Evolutionary conservation across 441 rosid species (phyloP).

Genomic region (Pelargonium exstipulatum): DNA sequence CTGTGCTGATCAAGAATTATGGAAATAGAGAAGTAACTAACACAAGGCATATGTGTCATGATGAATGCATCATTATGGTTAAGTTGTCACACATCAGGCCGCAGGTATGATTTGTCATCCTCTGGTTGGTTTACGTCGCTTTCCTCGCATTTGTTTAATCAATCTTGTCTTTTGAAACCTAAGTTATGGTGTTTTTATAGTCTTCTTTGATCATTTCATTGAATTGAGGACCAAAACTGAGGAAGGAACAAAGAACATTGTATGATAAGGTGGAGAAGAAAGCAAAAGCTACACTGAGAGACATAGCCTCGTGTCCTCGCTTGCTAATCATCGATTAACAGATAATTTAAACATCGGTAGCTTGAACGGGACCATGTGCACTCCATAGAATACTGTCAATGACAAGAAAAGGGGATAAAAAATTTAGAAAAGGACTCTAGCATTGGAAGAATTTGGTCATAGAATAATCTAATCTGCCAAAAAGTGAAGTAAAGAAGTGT

Average conservation of each 20-base stretch:
- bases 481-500: slow-evolving; percentile 17
- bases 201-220: slow-evolving; percentile 18
- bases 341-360: slow-evolving; percentile 11
- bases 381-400: slow-evolving; percentile 15
- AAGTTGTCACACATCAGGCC: slow-evolving; percentile 9
- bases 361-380: slow-evolving; percentile 35
- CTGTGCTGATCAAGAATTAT: background rate
- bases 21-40: background rate
- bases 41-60: slow-evolving; percentile 8
- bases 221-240: slow-evolving; percentile 21
- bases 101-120: slow-evolving; percentile 21
- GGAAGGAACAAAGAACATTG: slow-evolving; percentile 27
- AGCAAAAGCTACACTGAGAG: slow-evolving; percentile 31
- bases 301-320: slow-evolving; percentile 33
- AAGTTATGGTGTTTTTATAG: slow-evolving; percentile 20
- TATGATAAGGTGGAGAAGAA: slow-evolving; percentile 11
- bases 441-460: slow-evolving; percentile 9
- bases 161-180: slow-evolving; percentile 12
- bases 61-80: slow-evolving; percentile 12
- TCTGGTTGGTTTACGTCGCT: slow-evolving; percentile 24
- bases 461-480: slow-evolving; percentile 19
- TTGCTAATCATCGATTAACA: slow-evolving; percentile 19
- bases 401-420: background rate
- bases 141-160: slow-evolving; percentile 5
- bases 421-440: slow-evolving; percentile 14